These are phyloP conservation scores for Coffea canephora DNA, from an alignment of 257 asterid species.

Conservation along the genomic window DNA sequence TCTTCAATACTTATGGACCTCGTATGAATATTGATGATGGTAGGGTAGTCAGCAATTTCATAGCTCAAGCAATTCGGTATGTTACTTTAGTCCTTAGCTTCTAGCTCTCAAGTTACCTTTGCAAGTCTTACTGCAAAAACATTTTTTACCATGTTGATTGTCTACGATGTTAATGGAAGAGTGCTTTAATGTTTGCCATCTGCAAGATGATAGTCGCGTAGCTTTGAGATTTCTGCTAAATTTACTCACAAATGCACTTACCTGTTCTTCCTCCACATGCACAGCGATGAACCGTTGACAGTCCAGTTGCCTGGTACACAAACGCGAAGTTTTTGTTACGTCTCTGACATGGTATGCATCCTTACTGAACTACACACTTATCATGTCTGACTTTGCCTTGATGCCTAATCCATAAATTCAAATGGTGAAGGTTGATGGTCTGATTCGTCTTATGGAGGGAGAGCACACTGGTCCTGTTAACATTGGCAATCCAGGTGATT, in stretches of 20 bases:
- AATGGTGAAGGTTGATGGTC: conserved; percentile 73
- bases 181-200: background rate
- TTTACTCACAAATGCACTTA: conserved; percentile 13
- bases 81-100: background rate
- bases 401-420: conserved; percentile 1
- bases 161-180: background rate
- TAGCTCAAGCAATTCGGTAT: conserved; percentile 98
- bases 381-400: background rate
- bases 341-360: conserved; percentile 76
- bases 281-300: conserved; percentile 88
- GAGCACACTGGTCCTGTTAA: conserved; percentile 82
- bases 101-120: background rate
- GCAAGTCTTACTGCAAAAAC: background rate
- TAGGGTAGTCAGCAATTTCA: conserved; percentile 95
- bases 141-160: background rate
- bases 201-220: background rate
- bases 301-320: conserved; percentile 98
- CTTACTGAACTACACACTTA: background rate
- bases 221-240: conserved; percentile 4
- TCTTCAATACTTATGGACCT: conserved; percentile 97
- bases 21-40: conserved; percentile 99
- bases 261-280: background rate
- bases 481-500: conserved; percentile 91
- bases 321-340: conserved; percentile 94
- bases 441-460: conserved; percentile 90